Conservation (phyloP, 768 basidiomycete genomes). For the Mycena indigotica region DNA sequence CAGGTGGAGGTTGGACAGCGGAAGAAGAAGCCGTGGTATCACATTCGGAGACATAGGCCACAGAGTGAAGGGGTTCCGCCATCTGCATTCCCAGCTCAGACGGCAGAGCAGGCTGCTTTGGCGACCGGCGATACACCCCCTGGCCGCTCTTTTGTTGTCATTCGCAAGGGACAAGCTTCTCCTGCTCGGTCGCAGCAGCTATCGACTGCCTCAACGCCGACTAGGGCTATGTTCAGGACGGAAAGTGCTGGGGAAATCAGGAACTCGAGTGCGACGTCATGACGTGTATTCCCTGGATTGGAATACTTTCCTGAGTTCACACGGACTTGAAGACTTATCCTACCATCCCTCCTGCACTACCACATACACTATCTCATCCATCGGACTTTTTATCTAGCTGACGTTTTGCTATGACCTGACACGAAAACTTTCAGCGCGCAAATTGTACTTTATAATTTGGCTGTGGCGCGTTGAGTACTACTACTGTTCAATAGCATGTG, state of each 20-base stretch:
- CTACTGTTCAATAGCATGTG: too few species aligned
- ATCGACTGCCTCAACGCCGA: conserved; percentile 34
- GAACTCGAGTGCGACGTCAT: conserved; percentile 24
- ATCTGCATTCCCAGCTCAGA: conserved; percentile 27
- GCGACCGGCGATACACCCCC: conserved; percentile 37
- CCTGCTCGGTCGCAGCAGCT: conserved; percentile 37
- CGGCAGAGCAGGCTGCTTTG: conserved; percentile 38
- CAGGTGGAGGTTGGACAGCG: conserved; percentile 38
- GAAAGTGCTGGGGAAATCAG: conserved; percentile 17
- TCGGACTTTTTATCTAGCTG: not conserved
- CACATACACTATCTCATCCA: not conserved
- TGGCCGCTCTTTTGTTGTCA: conserved; percentile 68
- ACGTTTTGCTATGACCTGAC: not conserved
- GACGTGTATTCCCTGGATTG: not conserved
- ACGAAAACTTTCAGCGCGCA: not conserved
- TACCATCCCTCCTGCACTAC: not conserved
- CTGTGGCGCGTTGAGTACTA: too few species aligned
- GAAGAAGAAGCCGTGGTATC: conserved; percentile 74
- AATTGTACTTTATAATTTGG: too few species aligned
- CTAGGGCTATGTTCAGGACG: conserved; percentile 16
- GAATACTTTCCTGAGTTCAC: not conserved
- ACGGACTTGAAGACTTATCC: not conserved
- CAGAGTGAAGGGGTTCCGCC: conserved; percentile 56
- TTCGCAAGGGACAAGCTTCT: conserved; percentile 57
- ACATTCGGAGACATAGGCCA: conserved; percentile 57